Evolutionary conservation across 257 asterid species (phyloP), one percentile per base, ranked within the genome.

Genomic region (Mitragyna speciosa): DNA sequence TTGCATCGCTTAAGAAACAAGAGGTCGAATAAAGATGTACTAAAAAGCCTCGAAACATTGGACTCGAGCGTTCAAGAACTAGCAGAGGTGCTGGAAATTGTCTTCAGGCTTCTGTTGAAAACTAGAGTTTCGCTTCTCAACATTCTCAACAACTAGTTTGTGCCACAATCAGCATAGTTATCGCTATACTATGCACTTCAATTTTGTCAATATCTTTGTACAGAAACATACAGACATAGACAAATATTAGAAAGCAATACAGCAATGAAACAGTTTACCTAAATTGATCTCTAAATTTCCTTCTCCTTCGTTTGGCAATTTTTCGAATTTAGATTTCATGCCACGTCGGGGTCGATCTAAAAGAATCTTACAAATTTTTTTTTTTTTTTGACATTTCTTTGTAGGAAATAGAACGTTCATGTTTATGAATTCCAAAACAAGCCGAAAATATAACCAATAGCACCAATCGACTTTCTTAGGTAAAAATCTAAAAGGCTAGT

Each of bases 61-160:
- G 78, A 82, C 22, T 45, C 6, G 8, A 70, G 51, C 30, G 68
- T 81, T 41, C 79, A 78, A 71, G 83, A 84, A 17, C 16, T 81
- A 6, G 81, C 49, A 48, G 76, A 78, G 22, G 48, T 24, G 7
- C 39, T 78, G 4, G 81, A 82, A 67, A 68, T 59, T 28, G 28
- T 78, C n/a, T 84, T 70, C 54, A 84, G 81, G 54, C 28, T 63
- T 28, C 31, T 78, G 7, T 30, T 84, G 11, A 78, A 81, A 67
- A 78, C 41, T 0, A 65, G 81, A 77, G 87, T 81, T 73, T 84
- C 82, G 6, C 65, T 84, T 49, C 87, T 84, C 76, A 84, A 77
- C 58, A 52, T 59, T 71, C 85, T 85, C 70, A 84, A 79, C 78
- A 79, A 83, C 41, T 89, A 84, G 73, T 20, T 61, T 28, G 30